Conservation (phyloP, 2,329 filamentous ascomycete genomes). For the Chrysoporthe puriensis region DNA sequence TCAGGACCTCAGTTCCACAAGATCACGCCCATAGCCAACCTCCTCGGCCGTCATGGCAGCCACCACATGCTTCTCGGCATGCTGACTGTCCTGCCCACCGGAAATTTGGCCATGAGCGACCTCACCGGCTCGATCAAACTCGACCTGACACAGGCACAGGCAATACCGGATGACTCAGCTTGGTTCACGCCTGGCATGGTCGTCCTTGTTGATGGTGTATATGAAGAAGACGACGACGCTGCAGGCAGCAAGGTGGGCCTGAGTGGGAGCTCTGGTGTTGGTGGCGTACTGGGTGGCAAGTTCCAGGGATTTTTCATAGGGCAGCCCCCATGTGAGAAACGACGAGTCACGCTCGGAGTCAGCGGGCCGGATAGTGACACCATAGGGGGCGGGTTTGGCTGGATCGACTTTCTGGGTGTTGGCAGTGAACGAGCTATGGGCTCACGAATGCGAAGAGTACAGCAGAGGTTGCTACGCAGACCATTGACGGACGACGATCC, state of each 20-base stretch:
- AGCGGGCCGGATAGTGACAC: slow-evolving; percentile 63
- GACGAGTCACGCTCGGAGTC: slow-evolving; percentile 77
- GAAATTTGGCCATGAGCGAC: slow-evolving; percentile 81
- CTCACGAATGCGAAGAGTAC: slow-evolving; percentile 78
- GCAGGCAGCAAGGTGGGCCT: slow-evolving; percentile 60
- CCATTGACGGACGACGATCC: slow-evolving; percentile 39
- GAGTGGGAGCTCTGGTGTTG: slow-evolving; percentile 79
- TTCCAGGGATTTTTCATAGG: slow-evolving; percentile 91
- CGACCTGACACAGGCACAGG: slow-evolving; percentile 78
- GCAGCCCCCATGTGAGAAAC: slow-evolving; percentile 86
- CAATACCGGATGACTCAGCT: slow-evolving; percentile 81
- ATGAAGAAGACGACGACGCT: slow-evolving; percentile 79
- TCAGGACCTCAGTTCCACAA: slow-evolving; percentile 75
- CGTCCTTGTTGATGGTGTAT: slow-evolving; percentile 91
- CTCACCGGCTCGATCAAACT: slow-evolving; percentile 85
- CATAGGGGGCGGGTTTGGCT: slow-evolving; percentile 84
- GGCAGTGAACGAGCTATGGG: slow-evolving; percentile 88
- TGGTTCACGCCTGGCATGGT: slow-evolving; percentile 98
- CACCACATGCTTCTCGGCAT: slow-evolving; percentile 87
- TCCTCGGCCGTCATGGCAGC: slow-evolving; percentile 78
- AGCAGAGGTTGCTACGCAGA: slow-evolving; percentile 66
- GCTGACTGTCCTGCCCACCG: slow-evolving; percentile 78
- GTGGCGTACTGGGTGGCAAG: slow-evolving; percentile 87
- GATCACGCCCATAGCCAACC: slow-evolving; percentile 81
- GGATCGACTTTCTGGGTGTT: slow-evolving; percentile 93